Evolutionary conservation across 306 rosid genomes (phyloP).

Genomic region (Trifolium dubium): DNA sequence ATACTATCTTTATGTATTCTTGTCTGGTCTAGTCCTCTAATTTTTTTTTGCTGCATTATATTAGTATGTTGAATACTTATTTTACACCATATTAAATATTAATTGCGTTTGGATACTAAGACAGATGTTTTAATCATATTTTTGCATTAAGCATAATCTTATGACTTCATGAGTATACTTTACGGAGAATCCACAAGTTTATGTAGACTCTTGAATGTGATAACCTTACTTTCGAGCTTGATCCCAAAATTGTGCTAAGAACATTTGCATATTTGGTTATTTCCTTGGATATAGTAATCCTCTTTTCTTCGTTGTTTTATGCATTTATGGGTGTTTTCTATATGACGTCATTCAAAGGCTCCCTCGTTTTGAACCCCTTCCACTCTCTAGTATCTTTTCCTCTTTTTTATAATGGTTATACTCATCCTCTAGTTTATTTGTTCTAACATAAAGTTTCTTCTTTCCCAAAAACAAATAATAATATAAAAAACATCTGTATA

Average conservation of each 20-base stretch:
- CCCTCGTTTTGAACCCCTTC: slow-evolving; percentile 27
- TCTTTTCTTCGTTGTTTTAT: slow-evolving; percentile 19
- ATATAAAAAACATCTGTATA: slow-evolving; percentile 6
- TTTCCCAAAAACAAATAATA: slow-evolving; percentile 14
- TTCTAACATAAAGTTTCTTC: slow-evolving; percentile 19
- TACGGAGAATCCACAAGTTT: slow-evolving; percentile 12
- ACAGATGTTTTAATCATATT: neutral
- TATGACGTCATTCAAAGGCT: slow-evolving; percentile 30
- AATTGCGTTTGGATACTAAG: slow-evolving; percentile 1
- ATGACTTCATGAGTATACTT: neutral
- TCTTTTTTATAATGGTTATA: slow-evolving; percentile 16
- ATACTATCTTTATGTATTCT: neutral
- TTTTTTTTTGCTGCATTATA: neutral
- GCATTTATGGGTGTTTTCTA: slow-evolving; percentile 20
- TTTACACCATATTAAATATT: neutral
- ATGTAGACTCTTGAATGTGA: neutral
- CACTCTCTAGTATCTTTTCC: slow-evolving; percentile 14
- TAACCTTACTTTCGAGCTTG: slow-evolving; percentile 20
- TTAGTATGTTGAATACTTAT: slow-evolving; percentile 2
- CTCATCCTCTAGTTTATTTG: neutral
- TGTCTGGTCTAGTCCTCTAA: slow-evolving; percentile 2
- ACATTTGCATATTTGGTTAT: slow-evolving; percentile 20
- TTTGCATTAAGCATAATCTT: neutral
- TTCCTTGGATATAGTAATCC: slow-evolving; percentile 15
- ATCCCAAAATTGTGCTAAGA: neutral